Evolutionary conservation across 2,329 filamentous ascomycete species (phyloP).

Genomic region (Dactylellina cionopaga): DNA sequence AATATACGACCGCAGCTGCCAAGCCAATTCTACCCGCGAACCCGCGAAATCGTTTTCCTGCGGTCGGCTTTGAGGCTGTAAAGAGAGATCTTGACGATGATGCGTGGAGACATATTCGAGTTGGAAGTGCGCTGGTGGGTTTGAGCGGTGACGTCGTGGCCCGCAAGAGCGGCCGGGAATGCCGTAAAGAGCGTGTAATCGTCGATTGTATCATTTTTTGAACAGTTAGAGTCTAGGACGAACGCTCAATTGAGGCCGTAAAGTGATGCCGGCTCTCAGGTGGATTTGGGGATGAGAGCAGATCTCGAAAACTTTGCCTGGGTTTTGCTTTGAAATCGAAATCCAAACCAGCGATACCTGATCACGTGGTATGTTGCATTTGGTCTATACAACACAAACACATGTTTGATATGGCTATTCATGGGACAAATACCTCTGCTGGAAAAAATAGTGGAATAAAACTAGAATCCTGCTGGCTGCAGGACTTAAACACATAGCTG

Average conservation of each 20-base stretch:
- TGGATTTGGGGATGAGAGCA: background rate
- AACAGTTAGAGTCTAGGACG: slow-evolving; percentile 8
- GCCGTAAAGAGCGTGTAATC: slow-evolving; percentile 52
- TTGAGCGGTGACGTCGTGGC: slow-evolving; percentile 40
- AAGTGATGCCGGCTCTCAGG: slow-evolving; percentile 24
- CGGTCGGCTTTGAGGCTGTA: slow-evolving; percentile 69
- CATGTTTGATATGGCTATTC: background rate
- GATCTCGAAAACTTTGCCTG: slow-evolving; percentile 12
- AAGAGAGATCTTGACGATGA: slow-evolving; percentile 57
- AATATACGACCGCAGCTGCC: slow-evolving; percentile 82
- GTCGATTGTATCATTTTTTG: slow-evolving; percentile 27
- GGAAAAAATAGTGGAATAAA: too few species aligned
- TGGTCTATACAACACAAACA: background rate
- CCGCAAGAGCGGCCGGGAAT: slow-evolving; percentile 38
- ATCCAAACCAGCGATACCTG: background rate
- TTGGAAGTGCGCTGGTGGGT: slow-evolving; percentile 17
- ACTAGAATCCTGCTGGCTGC: too few species aligned
- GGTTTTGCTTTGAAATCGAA: slow-evolving; percentile 42
- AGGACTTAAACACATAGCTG: too few species aligned
- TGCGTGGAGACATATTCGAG: slow-evolving; percentile 16
- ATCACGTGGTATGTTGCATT: slow-evolving; percentile 6
- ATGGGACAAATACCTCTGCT: background rate
- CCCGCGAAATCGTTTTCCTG: slow-evolving; percentile 84
- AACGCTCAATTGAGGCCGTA: background rate
- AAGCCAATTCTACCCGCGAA: slow-evolving; percentile 78